Evolutionary conservation across 2,329 filamentous ascomycete genomes (phyloP).

Genomic region (Lasiodiplodia theobromae): DNA sequence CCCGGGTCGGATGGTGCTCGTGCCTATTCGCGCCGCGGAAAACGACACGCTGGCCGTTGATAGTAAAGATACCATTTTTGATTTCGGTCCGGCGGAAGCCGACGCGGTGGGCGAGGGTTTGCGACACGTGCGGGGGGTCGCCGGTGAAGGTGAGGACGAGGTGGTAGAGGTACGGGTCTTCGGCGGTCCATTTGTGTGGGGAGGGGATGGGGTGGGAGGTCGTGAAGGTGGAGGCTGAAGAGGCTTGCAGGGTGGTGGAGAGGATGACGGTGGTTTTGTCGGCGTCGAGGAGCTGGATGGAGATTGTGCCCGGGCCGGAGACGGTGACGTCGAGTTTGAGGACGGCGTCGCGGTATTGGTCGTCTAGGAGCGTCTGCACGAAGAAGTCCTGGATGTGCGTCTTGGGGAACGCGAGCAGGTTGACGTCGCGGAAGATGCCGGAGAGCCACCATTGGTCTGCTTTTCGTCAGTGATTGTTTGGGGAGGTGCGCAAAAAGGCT

Average conservation of each 20-base stretch:
- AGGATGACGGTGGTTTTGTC: not conserved
- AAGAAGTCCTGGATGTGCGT: slow-evolving; percentile 64
- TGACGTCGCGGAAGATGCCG: slow-evolving; percentile 72
- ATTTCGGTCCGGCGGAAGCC: slow-evolving; percentile 64
- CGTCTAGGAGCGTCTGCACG: slow-evolving; percentile 62
- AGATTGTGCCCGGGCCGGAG: slow-evolving; percentile 51
- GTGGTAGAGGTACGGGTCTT: slow-evolving; percentile 68
- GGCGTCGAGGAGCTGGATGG: slow-evolving; percentile 41
- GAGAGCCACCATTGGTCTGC: slow-evolving; percentile 72
- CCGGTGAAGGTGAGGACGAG: slow-evolving; percentile 55
- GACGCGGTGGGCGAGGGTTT: slow-evolving; percentile 59
- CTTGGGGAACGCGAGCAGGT: slow-evolving; percentile 64
- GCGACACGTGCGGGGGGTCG: no score
- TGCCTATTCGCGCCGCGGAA: slow-evolving; percentile 1
- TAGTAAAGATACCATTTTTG: not conserved
- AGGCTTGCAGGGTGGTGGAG: accelerated
- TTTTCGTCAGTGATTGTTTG: slow-evolving; percentile 19
- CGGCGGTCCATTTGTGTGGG: slow-evolving; percentile 74
- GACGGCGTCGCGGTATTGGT: slow-evolving; percentile 58
- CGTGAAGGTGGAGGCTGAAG: slow-evolving; percentile 27
- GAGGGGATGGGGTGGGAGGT: slow-evolving; percentile 55
- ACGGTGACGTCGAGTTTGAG: slow-evolving; percentile 56
- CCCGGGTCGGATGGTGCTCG: not conserved
- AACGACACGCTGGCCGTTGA: not conserved
- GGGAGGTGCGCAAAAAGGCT: not conserved